These are phyloP conservation scores for Peronosclerospora sorghi DNA, from an alignment of 352 stramenopile genomes.

Conservation along the genomic window DNA sequence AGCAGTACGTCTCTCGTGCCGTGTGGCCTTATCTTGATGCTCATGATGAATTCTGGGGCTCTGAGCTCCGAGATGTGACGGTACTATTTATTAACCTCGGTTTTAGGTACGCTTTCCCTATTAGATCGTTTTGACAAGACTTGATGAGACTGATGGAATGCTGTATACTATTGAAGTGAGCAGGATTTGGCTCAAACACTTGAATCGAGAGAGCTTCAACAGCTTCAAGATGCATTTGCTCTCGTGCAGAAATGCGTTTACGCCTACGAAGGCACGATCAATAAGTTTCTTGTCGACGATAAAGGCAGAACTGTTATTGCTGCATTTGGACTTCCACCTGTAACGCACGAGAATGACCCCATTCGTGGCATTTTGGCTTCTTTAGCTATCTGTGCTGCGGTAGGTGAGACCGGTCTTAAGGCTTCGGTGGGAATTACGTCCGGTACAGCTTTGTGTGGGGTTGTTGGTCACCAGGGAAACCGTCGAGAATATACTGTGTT, in stretches of 20 bases:
- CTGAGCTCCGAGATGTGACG: constrained; percentile 84
- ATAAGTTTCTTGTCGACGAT: constrained; percentile 94
- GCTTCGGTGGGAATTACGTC: constrained; percentile 88
- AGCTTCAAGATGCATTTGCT: constrained; percentile 69
- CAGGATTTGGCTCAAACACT: constrained; percentile 71
- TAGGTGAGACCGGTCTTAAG: constrained; percentile 56
- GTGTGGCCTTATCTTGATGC: constrained; percentile 88
- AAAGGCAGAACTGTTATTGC: constrained; percentile 90
- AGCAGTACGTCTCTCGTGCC: constrained; percentile 86
- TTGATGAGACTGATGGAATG: background rate
- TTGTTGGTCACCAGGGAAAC: constrained; percentile 86
- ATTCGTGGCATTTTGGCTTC: constrained; percentile 84
- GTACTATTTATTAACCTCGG: constrained; percentile 92
- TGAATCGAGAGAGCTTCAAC: constrained; percentile 50
- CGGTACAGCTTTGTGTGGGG: constrained; percentile 85
- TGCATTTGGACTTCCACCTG: constrained; percentile 86
- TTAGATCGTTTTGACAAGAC: background rate
- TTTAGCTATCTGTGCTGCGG: constrained; percentile 69
- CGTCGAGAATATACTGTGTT: constrained; percentile 90
- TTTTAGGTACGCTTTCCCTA: constrained; percentile 44
- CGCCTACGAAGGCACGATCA: constrained; percentile 92
- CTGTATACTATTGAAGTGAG: constrained; percentile 27
- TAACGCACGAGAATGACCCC: constrained; percentile 88
- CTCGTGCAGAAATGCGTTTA: constrained; percentile 86
- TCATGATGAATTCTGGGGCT: constrained; percentile 90